Conservation (phyloP, 257 asterid species). For the Solanum chaucha region DNA sequence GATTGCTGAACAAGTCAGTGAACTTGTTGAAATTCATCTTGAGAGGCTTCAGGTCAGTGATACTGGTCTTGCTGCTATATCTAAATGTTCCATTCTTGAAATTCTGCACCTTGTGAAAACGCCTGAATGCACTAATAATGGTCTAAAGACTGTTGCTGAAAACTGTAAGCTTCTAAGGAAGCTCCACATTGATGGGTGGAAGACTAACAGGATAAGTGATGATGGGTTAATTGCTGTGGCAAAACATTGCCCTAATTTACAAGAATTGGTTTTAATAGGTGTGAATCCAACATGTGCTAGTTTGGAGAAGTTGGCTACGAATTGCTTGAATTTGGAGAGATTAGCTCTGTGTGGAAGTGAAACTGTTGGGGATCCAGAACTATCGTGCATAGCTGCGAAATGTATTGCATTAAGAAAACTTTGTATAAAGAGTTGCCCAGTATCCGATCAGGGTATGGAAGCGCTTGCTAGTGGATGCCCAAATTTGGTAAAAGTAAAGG, state of each 20-base stretch:
- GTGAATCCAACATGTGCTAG: conserved; percentile 64
- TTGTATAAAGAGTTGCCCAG: conserved; percentile 85
- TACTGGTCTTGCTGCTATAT: conserved; percentile 43
- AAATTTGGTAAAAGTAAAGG: conserved; percentile 82
- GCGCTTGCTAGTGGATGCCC: conserved; percentile 91
- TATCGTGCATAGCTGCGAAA: conserved; percentile 67
- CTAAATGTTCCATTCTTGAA: conserved; percentile 47
- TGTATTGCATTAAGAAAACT: conserved; percentile 68
- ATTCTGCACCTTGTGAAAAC: conserved; percentile 79
- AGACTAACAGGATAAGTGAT: conserved; percentile 69
- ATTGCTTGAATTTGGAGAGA: conserved; percentile 67
- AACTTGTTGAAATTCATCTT: conserved; percentile 56
- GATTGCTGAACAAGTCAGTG: conserved; percentile 26
- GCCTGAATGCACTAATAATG: conserved; percentile 67
- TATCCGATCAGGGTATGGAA: conserved; percentile 73
- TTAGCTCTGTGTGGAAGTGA: conserved; percentile 85
- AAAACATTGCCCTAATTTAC: conserved; percentile 51
- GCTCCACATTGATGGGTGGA: conserved; percentile 89
- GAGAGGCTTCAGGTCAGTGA: conserved; percentile 85
- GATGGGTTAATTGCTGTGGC: conserved; percentile 78
- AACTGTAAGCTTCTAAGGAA: conserved; percentile 57
- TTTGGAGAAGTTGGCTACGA: conserved; percentile 46
- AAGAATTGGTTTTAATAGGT: conserved; percentile 75
- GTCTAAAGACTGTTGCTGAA: conserved; percentile 54
- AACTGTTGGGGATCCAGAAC: conserved; percentile 75